Evolutionary conservation across 306 rosid genomes (phyloP), one percentile per base, ranked within the genome.

Genomic region (Psophocarpus tetragonolobus): DNA sequence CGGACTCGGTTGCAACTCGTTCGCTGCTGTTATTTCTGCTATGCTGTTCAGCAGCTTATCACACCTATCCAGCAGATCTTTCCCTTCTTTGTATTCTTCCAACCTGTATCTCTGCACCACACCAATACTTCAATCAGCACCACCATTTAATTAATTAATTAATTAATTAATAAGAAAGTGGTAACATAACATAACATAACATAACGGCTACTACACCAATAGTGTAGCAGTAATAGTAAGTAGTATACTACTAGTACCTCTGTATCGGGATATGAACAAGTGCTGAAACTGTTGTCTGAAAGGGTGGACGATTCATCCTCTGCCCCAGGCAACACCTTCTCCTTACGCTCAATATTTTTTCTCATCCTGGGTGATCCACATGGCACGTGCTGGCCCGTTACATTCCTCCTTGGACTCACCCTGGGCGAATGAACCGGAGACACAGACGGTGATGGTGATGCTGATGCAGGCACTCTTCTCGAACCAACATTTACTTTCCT

Each of bases 1-100:
- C 0, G 99, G 99, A 86, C 99, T 95, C 80, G 99, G 96, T 82
- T 91, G 97, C 81, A 91, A 76, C 94, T 91, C 97, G 84, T 84
- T 78, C 26, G 85, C 80, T 1, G 91, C 82, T 4, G 93, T 88
- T 45, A 90, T 90, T 53, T 90, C 97, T 11, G 97, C 96, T 74
- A 95, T 91, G 76, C 93, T 92, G 88, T 82, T 85, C 18, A 95
- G 84, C 74, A 95, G 79, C 80, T 87, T 95, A 67, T 90, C 97
- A 56, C 99, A 92, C 78, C 99, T 90, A 78, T 92, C 97, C 48
- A 95, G 68, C 21, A 89, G 76, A 79, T 78, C 89, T 77, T 81
- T 87, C 36, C 97, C 97, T 76, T 91, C 96, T 51, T 58, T 89
- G 86, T 82, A 76, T 44, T 87, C 96, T 70, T 91, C 97, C 77